These are phyloP conservation scores for Penicillium sp. DNA, from an alignment of 2,329 filamentous ascomycete species.

Conservation along the genomic window DNA sequence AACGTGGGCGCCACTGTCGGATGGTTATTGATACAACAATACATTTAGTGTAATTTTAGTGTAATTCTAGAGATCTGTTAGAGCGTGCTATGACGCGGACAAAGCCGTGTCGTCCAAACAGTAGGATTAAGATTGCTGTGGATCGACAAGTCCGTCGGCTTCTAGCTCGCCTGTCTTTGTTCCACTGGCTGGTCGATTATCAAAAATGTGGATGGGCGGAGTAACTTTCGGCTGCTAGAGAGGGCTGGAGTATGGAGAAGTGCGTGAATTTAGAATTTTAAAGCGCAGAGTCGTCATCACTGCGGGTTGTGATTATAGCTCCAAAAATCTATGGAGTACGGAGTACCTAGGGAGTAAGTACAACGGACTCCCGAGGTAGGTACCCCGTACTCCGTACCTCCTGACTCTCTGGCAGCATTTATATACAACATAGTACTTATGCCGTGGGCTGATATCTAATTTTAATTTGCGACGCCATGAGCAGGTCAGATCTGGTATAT, in stretches of 20 bases:
- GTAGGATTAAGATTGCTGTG: constrained; percentile 17
- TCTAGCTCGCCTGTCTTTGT: constrained; percentile 11
- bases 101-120: neutral
- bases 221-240: neutral
- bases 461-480: neutral
- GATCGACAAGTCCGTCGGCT: constrained; percentile 10
- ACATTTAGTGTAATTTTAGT: neutral
- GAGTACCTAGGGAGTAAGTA: too few relatives aligned
- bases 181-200: neutral
- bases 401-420: neutral
- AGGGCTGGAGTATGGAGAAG: neutral
- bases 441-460: neutral
- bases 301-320: neutral
- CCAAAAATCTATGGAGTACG: neutral
- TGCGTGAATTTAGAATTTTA: neutral
- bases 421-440: neutral
- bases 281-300: neutral
- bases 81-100: constrained; percentile 18
- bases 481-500: neutral
- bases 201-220: neutral
- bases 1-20: neutral
- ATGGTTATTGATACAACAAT: neutral
- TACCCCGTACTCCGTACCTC: neutral
- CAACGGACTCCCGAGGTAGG: neutral
- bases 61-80: neutral